Evolutionary conservation across 805 yeast species (phyloP), one percentile per base, ranked within the genome.

Genomic region (Maudiozyma pseudohumilis): DNA sequence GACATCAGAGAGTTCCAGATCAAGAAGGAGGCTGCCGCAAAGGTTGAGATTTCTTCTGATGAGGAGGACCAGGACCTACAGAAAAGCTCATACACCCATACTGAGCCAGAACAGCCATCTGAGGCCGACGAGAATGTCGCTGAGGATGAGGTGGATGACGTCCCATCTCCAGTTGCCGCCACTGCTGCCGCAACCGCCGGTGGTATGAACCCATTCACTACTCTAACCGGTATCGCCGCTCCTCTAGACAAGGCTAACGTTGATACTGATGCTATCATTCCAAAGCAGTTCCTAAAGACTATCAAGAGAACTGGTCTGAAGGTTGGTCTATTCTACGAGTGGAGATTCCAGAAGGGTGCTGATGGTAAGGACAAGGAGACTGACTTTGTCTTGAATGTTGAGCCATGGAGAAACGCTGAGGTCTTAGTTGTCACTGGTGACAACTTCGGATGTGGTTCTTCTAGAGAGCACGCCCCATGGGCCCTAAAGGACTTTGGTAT

Each of bases 401-500:
- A 70, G 39, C 95, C 96, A 36, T 89, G 77, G 70, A 75, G 79
- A 48, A 54, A 71, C 18, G 80, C 97, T 16, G 78, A 82, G 62
- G 80, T 89, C 49, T 68, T 92, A 48, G 80, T 89, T 49, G 95
- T 87, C 42, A 77, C 94, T 30, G 98, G 98, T 61, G 94, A 85
- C 59, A 92, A 92, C 70, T 92, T 92, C 59, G 98, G 98, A 49
- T 92, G 98, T 69, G 98, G 98, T 55, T 88, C 96, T 29, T 88
- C 96, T 2, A 85, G 98, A 74, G 98, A 92, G 64, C 98, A 92
- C 56, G 98, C 98, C 24, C 97, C 98, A 41, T 92, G 98, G 98
- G 97, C 98, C 2, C 72, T 92, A 49, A 88, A 87, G 55, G 98
- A 92, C 65, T 92, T 92, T 55, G 98, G 98, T 63, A 87, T 92